Conservation (phyloP, 805 yeast genomes). For the Debaryomyces castellii region DNA sequence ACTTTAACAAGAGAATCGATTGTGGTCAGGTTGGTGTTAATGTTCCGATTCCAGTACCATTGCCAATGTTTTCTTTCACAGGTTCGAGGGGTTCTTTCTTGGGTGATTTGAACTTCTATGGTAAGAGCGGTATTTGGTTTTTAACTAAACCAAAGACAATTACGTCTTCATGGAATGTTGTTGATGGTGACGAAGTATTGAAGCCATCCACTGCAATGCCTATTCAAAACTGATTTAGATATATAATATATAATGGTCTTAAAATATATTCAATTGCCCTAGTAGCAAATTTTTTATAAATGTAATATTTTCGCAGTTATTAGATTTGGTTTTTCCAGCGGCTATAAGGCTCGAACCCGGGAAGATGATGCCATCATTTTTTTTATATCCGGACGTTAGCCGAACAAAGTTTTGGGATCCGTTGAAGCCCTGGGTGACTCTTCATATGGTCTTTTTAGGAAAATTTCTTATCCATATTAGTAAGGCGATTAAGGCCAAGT, state of each 20-base stretch:
- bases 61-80: conserved; percentile 80
- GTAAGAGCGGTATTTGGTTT: conserved; percentile 71
- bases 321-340: too few relatives aligned
- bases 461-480: not conserved
- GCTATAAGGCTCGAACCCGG: too few relatives aligned
- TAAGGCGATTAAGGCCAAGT: not conserved
- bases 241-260: not conserved
- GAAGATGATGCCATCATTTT: not conserved
- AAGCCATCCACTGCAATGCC: conserved; percentile 70
- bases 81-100: conserved; percentile 74
- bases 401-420: not conserved
- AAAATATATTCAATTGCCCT: not conserved
- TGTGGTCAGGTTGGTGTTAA: conserved; percentile 79
- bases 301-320: not conserved
- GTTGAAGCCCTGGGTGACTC: not conserved
- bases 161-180: conserved; percentile 64
- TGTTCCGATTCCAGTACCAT: conserved; percentile 78
- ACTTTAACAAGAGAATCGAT: conserved; percentile 65
- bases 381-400: not conserved
- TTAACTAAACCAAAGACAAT: conserved; percentile 76
- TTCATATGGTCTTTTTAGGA: not conserved
- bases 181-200: conserved; percentile 44
- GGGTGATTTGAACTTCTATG: conserved; percentile 79
- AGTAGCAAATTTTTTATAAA: too few relatives aligned
- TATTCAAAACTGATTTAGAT: conserved; percentile 42